Base-by-base conservation (phyloP, 257 asterid genomes). In the Dorcoceras hygrometricum region DNA sequence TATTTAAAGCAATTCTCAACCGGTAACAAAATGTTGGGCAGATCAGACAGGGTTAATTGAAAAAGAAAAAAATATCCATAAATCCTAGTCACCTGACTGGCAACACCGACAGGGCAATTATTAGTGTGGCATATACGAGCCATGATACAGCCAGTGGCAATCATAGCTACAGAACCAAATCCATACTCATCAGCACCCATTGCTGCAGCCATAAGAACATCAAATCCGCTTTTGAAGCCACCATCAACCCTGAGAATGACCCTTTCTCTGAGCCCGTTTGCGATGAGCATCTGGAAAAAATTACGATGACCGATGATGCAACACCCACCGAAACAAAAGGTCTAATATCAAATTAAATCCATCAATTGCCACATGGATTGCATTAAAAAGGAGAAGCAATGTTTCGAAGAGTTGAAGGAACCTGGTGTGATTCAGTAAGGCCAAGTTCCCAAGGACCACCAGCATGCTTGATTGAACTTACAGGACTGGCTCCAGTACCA, bases 371-470 rank as follows among this genome's bases (percentile, higher is more conserved):
- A 55, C 20, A 59, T 34, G 50, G 19, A 76, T 53, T 10, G 8
- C 2, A 54, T 12, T 63, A 27, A 0, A 54, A 18, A 72, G 60
- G 59, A 73, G 46, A 67, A 5, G 12, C 55, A 16, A 23, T 28
- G 36, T 43, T 34, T 19, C 7, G 23, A 54, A 54, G 69, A 54
- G 70, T 23, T 58, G 71, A 53, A 57, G 22, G 71, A 79, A 94
- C 99, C 99, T 94, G 97, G 74, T 94, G 88, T 2, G 99, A 85
- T 86, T 94, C 99, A 8, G 99, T 90, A 60, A 94, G 87, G 73
- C 99, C 99, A 69, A 94, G 99, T 77, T 94, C 99, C 99, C 99
- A 94, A 65, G 99, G 99, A 78, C 99, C 99, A 85, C 99, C 99
- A 70, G 99, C 99, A 80, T 94, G 99, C 81, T 94, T 94, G 79